Conservation (phyloP, 1,139 yeast species). For the Yamadazyma aaseri region DNA sequence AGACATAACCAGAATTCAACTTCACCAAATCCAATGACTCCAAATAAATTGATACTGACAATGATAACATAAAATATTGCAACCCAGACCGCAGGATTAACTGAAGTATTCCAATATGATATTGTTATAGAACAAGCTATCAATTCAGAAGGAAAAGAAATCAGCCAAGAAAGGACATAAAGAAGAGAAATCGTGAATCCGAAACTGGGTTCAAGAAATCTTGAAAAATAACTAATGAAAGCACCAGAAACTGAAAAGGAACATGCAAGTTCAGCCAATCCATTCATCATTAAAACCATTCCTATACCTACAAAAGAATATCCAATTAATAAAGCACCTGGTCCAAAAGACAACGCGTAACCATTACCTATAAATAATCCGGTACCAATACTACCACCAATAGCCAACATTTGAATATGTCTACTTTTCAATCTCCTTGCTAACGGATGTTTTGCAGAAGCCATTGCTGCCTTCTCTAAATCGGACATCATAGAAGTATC, state of each 20-base stretch:
- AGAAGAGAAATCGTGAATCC: constrained; percentile 50
- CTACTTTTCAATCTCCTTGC: constrained; percentile 37
- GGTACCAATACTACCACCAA: constrained; percentile 46
- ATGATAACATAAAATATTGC: constrained; percentile 40
- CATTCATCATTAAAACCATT: constrained; percentile 54
- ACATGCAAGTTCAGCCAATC: constrained; percentile 61
- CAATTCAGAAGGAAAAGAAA: constrained; percentile 44
- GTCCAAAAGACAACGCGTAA: constrained; percentile 59
- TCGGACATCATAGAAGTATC: constrained; percentile 31
- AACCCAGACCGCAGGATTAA: constrained; percentile 46
- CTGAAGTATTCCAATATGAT: constrained; percentile 36
- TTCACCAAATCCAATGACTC: constrained; percentile 48
- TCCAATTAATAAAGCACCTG: constrained; percentile 61
- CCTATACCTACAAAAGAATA: constrained; percentile 41
- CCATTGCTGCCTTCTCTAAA: constrained; percentile 36
- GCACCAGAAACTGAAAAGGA: constrained; percentile 64
- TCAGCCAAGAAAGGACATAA: constrained; percentile 43
- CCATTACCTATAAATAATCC: constrained; percentile 70
- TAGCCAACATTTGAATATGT: constrained; percentile 46
- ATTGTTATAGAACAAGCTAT: constrained; percentile 46
- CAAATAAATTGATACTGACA: constrained; percentile 39
- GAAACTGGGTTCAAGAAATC: constrained; percentile 64
- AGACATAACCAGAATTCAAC: constrained; percentile 42
- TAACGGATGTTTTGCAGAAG: constrained; percentile 38
- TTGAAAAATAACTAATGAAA: constrained; percentile 53